Evolutionary conservation across 2,329 filamentous ascomycete genomes (phyloP).

Genomic region (Scorias spongiosa): DNA sequence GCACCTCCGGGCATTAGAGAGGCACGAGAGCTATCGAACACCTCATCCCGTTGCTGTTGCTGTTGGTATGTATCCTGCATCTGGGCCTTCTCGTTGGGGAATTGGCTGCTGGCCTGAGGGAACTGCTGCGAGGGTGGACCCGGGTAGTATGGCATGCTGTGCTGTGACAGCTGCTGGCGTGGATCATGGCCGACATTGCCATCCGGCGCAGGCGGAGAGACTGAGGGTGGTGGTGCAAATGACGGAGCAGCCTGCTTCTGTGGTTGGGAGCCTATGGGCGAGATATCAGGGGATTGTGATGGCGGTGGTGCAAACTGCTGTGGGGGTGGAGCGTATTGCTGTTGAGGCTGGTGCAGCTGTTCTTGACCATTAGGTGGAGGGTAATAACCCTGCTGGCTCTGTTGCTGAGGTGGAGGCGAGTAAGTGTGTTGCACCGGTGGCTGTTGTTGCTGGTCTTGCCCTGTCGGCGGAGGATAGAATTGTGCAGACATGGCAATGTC

Average conservation of each 20-base stretch:
- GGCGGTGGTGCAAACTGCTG: slow-evolving; percentile 18
- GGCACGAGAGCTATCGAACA: slow-evolving; percentile 17
- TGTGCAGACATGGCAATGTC: neutral
- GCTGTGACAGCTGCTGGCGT: slow-evolving; percentile 9
- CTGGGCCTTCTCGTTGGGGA: slow-evolving; percentile 18
- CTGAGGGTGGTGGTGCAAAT: slow-evolving; percentile 22
- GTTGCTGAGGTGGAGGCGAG: slow-evolving; percentile 6
- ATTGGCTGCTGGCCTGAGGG: slow-evolving; percentile 7
- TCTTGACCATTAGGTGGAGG: slow-evolving; percentile 9
- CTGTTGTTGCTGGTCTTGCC: neutral
- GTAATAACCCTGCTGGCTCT: slow-evolving; percentile 11
- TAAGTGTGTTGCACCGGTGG: neutral
- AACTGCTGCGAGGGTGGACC: slow-evolving; percentile 17
- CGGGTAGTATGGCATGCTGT: slow-evolving; percentile 21
- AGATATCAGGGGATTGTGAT: slow-evolving; percentile 4
- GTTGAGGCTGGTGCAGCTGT: slow-evolving; percentile 7
- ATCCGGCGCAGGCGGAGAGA: slow-evolving; percentile 20
- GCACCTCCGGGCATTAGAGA: slow-evolving; percentile 22
- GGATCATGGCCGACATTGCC: slow-evolving; percentile 11
- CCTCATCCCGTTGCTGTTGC: slow-evolving; percentile 9
- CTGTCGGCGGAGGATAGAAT: neutral
- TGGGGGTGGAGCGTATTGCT: slow-evolving; percentile 5
- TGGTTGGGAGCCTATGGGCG: neutral
- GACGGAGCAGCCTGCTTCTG: slow-evolving; percentile 9
- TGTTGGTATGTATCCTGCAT: slow-evolving; percentile 12